Evolutionary conservation across 148 eudicot species (phyloP), one percentile per base, ranked within the genome.

Genomic region (Amaranthus palmeri): DNA sequence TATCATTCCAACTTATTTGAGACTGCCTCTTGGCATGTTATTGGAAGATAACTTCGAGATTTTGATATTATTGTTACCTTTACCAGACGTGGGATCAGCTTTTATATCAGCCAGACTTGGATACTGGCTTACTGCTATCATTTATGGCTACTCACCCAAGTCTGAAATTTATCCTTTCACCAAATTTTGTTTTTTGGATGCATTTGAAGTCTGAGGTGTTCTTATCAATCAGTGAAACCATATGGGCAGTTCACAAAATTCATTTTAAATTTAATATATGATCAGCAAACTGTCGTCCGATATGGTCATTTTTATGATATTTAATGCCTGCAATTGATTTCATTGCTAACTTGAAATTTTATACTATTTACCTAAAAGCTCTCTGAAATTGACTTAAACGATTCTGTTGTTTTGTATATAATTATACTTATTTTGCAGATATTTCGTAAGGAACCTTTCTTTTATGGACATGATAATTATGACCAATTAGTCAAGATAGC

Each of bases 401-500:
- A 8, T 3, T 82, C 36, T 25, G 36, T 25, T 25, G 36, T 25
- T 25, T 25, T 25, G 36, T 25, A 25, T 25, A 25, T 25, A 25
- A 25, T 0, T 25, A 25, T 25, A 25, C 2, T 60, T 77, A 46
- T 65, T 81, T 54, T 75, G 65, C 95, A 93, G 98, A 93, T 93
- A 82, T 93, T 90, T 61, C 95, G 96, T 43, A 93, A 93, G 89
- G 98, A 93, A 83, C 96, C 96, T 47, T 93, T 93, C 77, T 93
- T 93, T 73, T 93, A 91, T 64, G 98, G 98, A 55, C 98, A 89
- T 77, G 98, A 93, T 76, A 95, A 95, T 84, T 83, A 91, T 83
- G 98, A 95, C 80, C 98, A 95, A 76, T 86, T 91, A 76, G 98
- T 89, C 66, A 95, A 95, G 84, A 95, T 95, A 81, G 98, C 97